These are phyloP conservation scores for Suillus alpinus DNA, from an alignment of 768 basidiomycete genomes.

Conservation along the genomic window DNA sequence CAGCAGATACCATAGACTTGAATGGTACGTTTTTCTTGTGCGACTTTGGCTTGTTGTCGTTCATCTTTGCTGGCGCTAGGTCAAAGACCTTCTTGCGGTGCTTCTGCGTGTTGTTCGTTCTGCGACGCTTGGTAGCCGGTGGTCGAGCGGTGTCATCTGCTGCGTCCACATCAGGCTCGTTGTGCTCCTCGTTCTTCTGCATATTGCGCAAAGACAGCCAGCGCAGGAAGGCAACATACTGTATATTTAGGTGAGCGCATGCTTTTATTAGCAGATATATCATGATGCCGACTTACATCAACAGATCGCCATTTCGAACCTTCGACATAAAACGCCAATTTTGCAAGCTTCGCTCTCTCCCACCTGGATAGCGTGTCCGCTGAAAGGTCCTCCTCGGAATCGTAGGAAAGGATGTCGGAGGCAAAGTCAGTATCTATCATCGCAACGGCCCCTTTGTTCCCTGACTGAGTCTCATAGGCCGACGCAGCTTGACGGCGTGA, in stretches of 20 bases:
- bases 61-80: neutral
- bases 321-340: neutral
- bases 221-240: neutral
- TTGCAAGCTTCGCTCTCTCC: neutral
- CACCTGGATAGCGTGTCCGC: neutral
- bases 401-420: neutral
- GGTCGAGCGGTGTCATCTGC: neutral
- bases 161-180: neutral
- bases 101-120: neutral
- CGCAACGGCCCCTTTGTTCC: neutral
- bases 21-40: neutral
- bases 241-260: neutral
- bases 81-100: neutral
- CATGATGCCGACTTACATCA: neutral
- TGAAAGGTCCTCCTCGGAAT: neutral
- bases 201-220: neutral
- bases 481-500: neutral
- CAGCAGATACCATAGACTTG: neutral
- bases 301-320: neutral
- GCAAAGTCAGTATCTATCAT: neutral
- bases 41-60: neutral
- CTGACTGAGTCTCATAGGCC: neutral
- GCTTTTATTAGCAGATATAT: neutral
- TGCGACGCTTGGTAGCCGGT: neutral
- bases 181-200: neutral